Percentiles rank a stretch among this genome's conserved stretches.
Conservation (phyloP, 2,329 filamentous ascomycete genomes). For the Diaporthe sp. region DNA sequence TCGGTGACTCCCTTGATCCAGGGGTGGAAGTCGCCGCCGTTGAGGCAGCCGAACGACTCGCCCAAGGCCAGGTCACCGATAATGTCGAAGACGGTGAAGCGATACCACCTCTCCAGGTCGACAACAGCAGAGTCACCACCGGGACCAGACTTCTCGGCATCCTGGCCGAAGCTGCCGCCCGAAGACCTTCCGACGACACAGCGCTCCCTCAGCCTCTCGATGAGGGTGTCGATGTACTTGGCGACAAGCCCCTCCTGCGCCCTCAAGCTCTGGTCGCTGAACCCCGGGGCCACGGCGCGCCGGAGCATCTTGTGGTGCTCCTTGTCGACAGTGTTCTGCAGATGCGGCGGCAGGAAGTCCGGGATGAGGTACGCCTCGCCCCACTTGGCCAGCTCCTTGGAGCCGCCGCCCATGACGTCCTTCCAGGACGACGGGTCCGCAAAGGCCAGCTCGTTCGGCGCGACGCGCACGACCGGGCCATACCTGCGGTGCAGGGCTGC, state of each 20-base stretch:
- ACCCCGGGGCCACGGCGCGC: slow-evolving; percentile 47
- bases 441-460: slow-evolving; percentile 25
- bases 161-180: background rate
- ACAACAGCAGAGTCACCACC: background rate
- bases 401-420: slow-evolving; percentile 20
- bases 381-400: slow-evolving; percentile 23
- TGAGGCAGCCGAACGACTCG: slow-evolving; percentile 29
- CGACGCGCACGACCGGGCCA: slow-evolving; percentile 11
- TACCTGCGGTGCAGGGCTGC: slow-evolving; percentile 11
- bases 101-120: slow-evolving; percentile 47
- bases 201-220: slow-evolving; percentile 35
- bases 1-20: slow-evolving; percentile 19
- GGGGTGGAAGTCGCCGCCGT: slow-evolving; percentile 3
- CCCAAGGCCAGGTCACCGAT: slow-evolving; percentile 30
- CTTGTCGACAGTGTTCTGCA: slow-evolving; percentile 40
- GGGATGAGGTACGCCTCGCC: slow-evolving; percentile 3
- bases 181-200: background rate
- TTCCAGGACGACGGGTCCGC: slow-evolving; percentile 19
- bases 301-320: slow-evolving; percentile 40
- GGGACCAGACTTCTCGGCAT: background rate
- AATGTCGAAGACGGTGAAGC: slow-evolving; percentile 50
- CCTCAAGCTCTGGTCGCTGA: slow-evolving; percentile 47
- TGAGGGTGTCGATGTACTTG: slow-evolving; percentile 45
- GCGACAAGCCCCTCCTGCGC: slow-evolving; percentile 48
- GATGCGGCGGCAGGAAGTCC: slow-evolving; percentile 1